A percentile compares a stretch with the other conserved stretches of the same genome.
Evolutionary conservation across 169 alveolate genomes (phyloP).

Genomic region (Miamiensis avidus): DNA sequence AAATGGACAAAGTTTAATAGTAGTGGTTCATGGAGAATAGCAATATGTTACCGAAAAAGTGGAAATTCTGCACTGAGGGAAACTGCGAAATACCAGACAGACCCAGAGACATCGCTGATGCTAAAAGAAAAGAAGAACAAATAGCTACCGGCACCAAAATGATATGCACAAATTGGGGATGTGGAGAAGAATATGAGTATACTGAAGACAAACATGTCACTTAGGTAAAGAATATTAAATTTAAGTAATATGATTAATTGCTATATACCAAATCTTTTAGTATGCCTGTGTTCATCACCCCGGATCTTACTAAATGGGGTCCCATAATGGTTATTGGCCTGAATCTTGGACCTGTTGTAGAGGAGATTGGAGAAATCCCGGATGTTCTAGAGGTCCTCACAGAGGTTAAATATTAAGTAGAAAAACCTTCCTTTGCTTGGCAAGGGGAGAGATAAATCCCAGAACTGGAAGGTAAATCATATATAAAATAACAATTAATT

Average conservation of each 20-base stretch:
- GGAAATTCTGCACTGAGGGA: conserved; percentile 31
- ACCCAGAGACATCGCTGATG: conserved; percentile 5
- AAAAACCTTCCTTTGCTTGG: conserved; percentile 62
- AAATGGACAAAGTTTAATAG: conserved; percentile 29
- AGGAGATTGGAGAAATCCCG: conserved; percentile 80
- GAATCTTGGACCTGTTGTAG: conserved; percentile 90
- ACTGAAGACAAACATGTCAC: conserved; percentile 55
- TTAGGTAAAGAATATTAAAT: conserved; percentile 12
- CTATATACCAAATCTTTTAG: background rate
- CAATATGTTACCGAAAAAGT: conserved; percentile 38
- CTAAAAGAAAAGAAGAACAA: conserved; percentile 44
- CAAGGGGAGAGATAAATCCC: conserved; percentile 75
- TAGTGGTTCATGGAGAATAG: conserved; percentile 16
- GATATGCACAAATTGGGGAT: conserved; percentile 82
- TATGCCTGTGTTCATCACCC: conserved; percentile 75
- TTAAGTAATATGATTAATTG: too few relatives aligned
- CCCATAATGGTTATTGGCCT: conserved; percentile 87
- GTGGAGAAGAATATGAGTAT: conserved; percentile 64
- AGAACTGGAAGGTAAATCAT: conserved; percentile 38
- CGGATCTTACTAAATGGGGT: conserved; percentile 83
- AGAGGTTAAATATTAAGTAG: conserved; percentile 69
- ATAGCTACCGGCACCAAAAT: conserved; percentile 55
- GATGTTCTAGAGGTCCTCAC: conserved; percentile 74
- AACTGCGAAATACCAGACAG: conserved; percentile 56
- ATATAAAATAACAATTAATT: conserved; percentile 31